Evolutionary conservation across 2,329 filamentous ascomycete species (phyloP).

Genomic region (Apiospora hydei): DNA sequence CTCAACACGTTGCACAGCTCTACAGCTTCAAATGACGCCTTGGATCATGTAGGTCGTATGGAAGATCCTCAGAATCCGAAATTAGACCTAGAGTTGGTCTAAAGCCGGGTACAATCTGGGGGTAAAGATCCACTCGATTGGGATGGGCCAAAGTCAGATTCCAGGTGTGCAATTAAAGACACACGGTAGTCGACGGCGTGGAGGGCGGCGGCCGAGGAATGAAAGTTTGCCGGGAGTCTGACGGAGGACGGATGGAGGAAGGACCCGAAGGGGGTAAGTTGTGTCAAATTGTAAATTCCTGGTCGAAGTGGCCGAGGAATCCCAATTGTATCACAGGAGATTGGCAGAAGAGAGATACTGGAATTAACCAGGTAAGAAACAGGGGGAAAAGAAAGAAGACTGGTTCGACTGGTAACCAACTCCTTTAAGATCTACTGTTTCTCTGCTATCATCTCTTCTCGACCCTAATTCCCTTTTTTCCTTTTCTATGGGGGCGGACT

Average conservation of each 20-base stretch:
- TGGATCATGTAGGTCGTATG: conserved; percentile 44
- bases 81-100: conserved; percentile 42
- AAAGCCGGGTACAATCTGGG: conserved; percentile 42
- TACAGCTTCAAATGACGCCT: conserved; percentile 38
- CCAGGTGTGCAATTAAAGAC: conserved; percentile 38
- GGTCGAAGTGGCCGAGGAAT: conserved; percentile 41
- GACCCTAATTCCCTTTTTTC: conserved; percentile 29
- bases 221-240: conserved; percentile 28
- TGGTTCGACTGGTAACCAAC: conserved; percentile 25
- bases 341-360: conserved; percentile 37
- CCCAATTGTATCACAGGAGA: conserved; percentile 37
- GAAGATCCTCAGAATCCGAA: conserved; percentile 43
- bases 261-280: conserved; percentile 34
- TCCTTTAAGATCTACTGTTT: conserved; percentile 32
- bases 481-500: conserved; percentile 22
- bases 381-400: conserved; percentile 30
- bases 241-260: conserved; percentile 25
- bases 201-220: conserved; percentile 40
- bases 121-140: conserved; percentile 41
- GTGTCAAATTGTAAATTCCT: conserved; percentile 38
- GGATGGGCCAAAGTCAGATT: conserved; percentile 45
- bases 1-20: conserved; percentile 45
- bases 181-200: conserved; percentile 36
- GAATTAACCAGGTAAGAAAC: conserved; percentile 28
- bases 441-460: conserved; percentile 37